phyloP scores from a whole-genome alignment of 2,329 filamentous ascomycete genomes.

The Davidsoniella neocaledoniae region DNA sequence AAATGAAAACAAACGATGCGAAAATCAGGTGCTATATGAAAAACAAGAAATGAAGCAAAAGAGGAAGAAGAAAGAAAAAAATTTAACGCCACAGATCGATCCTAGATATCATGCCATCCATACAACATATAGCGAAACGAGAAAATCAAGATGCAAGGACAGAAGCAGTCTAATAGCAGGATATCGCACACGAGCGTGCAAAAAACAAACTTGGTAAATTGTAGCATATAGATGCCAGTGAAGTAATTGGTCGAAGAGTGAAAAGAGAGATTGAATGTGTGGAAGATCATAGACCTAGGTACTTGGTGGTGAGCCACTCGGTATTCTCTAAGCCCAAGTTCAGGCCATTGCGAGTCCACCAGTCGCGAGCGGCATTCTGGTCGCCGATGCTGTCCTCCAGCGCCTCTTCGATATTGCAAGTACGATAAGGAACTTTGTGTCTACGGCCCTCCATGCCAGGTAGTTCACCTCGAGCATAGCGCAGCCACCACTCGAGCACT shows the following conservation, averaged over 20 bases:
- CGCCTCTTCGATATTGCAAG: conserved; percentile 88
- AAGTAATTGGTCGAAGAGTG: too few relatives aligned
- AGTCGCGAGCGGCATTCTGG: conserved; percentile 56
- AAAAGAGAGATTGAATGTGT: not conserved
- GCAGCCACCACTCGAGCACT: conserved; percentile 87
- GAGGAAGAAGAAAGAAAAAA: not conserved
- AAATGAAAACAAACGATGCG: not conserved
- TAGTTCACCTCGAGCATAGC: conserved; percentile 40
- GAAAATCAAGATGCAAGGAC: not conserved
- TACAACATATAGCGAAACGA: not conserved
- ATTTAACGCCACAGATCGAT: not conserved
- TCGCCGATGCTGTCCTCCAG: conserved; percentile 71
- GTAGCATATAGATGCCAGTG: not conserved
- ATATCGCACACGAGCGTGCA: not conserved
- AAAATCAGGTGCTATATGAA: not conserved
- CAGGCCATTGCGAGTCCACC: conserved; percentile 77
- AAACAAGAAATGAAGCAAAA: not conserved
- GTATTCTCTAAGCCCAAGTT: conserved; percentile 69
- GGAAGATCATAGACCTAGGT: conserved; percentile 29
- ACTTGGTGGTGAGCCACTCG: conserved; percentile 76
- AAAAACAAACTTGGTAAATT: not conserved
- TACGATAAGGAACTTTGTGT: conserved; percentile 77
- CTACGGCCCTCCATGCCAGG: conserved; percentile 35
- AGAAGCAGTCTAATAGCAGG: not conserved
- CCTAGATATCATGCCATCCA: not conserved